A percentile compares a stretch with the other conserved stretches of the same genome.
These are phyloP conservation scores for Staphylotrichum longicolle DNA, from an alignment of 495 filamentous ascomycete genomes.

Conservation along the genomic window DNA sequence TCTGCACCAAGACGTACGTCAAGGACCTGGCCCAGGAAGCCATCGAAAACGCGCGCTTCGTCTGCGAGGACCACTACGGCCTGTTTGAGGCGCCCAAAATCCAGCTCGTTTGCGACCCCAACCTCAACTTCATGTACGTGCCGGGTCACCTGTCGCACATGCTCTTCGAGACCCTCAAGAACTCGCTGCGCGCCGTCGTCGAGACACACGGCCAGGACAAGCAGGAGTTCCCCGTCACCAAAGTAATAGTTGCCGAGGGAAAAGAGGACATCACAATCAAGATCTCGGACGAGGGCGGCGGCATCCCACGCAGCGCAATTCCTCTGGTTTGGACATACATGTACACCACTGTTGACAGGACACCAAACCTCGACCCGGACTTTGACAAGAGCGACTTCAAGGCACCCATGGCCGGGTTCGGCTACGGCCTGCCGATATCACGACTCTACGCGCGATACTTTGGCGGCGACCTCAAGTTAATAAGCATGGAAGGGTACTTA, in stretches of 20 bases:
- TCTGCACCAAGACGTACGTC: conserved; percentile 97
- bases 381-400: conserved; percentile 99
- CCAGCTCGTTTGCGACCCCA: conserved; percentile 89
- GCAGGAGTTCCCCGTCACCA: conserved; percentile 92
- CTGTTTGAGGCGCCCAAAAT: conserved; percentile 96
- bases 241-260: conserved; percentile 94
- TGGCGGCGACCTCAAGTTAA: conserved; percentile 93
- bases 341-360: conserved; percentile 98
- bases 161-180: conserved; percentile 99
- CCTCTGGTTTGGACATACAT: conserved; percentile 99
- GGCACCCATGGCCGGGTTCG: conserved; percentile 97
- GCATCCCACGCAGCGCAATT: conserved; percentile 85
- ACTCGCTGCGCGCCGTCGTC: conserved; percentile 93
- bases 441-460: conserved; percentile 95
- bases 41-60: conserved; percentile 96
- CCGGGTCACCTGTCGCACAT: conserved; percentile 97
- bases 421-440: conserved; percentile 91
- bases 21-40: conserved; percentile 94
- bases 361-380: conserved; percentile 90
- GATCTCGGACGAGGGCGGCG: conserved; percentile 92
- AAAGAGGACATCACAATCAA: conserved; percentile 99
- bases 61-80: conserved; percentile 98
- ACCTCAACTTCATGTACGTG: conserved; percentile 98
- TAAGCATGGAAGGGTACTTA: conserved; percentile 97
- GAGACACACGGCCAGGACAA: conserved; percentile 94